Evolutionary conservation across 495 filamentous ascomycete genomes (phyloP), one percentile per base, ranked within the genome.

Genomic region (Hyaloscypha hepaticicola): DNA sequence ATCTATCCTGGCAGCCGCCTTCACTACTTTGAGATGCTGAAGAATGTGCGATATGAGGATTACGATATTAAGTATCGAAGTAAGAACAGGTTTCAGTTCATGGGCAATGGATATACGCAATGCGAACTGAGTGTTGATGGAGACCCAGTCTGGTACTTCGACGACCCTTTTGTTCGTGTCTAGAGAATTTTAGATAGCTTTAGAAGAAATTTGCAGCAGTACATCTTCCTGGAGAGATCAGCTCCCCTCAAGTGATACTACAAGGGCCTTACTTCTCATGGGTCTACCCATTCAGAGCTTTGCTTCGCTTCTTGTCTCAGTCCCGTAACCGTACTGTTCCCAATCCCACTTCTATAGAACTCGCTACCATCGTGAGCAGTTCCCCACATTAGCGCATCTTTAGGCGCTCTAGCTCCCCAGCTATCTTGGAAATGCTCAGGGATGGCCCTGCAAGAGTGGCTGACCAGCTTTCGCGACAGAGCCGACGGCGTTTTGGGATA

Each of bases 21-120:
- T 16, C 78, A 82, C 62, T 85, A 79, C 68, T 79, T 82, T 63
- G 78, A 87, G 49, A 74, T 77, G 14, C 50, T 85, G 59, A 73
- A 76, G 50, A 63, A 75, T n/a, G 68, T 78, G 1, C 72, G 82
- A 3, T 74, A 67, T n/a, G 80, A 85, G 61, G 83, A 84, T 66
- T 85, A 75, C 60, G 70, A 82, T 53, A 66, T 66, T 22, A 57
- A n/a, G 5, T 66, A 66, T 33, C n/a, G 38, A 2, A 50, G 22
- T 8, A 45, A 55, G 8, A 66, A 66, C 26, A 28, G 58, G 33
- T 66, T 55, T 24, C 58, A 58, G 24, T 66, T 56, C 19, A 48
- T 66, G 51, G 64, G 64, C 1, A 66, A 66, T 56, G 64, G 64
- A 5, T 66, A 66, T 26, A 66, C 57, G 0, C 25, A 70, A 29